Percentiles rank a stretch among this genome's conserved stretches.
These are phyloP conservation scores for Arctostaphylos glauca DNA, from an alignment of 148 eudicot species.

Conservation along the genomic window DNA sequence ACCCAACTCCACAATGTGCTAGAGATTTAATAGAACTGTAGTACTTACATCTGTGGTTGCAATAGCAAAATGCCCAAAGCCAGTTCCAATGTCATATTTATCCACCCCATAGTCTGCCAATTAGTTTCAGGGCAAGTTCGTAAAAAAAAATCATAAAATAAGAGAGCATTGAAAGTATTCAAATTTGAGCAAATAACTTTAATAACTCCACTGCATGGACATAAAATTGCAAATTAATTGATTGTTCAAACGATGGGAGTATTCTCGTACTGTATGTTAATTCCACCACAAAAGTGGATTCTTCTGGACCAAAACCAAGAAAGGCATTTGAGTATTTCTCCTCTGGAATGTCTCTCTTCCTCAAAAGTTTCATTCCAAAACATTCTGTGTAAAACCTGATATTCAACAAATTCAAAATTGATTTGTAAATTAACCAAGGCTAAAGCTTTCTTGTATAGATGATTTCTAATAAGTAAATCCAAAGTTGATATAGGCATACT, in stretches of 20 bases:
- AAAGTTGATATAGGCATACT: slow-evolving; percentile 39
- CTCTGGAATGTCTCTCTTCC: slow-evolving; percentile 90
- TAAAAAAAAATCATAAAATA: background rate
- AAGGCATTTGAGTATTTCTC: slow-evolving; percentile 93
- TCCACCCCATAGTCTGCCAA: slow-evolving; percentile 86
- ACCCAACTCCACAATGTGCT: background rate
- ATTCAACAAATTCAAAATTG: background rate
- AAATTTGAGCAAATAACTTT: background rate
- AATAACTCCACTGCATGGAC: background rate
- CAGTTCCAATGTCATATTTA: slow-evolving; percentile 90
- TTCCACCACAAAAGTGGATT: slow-evolving; percentile 76
- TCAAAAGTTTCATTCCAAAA: slow-evolving; percentile 87
- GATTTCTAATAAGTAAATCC: background rate
- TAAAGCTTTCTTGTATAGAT: background rate
- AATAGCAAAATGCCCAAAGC: slow-evolving; percentile 97
- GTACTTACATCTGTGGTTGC: slow-evolving; percentile 82
- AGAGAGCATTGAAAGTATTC: background rate
- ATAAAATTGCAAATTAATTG: background rate
- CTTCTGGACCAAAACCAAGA: slow-evolving; percentile 92
- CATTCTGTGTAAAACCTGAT: slow-evolving; percentile 90
- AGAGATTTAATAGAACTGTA: background rate
- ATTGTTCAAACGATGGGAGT: background rate
- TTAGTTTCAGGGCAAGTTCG: slow-evolving; percentile 7
- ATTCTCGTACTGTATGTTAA: slow-evolving; percentile 84
- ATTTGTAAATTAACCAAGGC: background rate